Base-by-base conservation (phyloP, 495 filamentous ascomycete genomes). In the Talaromyces liani region DNA sequence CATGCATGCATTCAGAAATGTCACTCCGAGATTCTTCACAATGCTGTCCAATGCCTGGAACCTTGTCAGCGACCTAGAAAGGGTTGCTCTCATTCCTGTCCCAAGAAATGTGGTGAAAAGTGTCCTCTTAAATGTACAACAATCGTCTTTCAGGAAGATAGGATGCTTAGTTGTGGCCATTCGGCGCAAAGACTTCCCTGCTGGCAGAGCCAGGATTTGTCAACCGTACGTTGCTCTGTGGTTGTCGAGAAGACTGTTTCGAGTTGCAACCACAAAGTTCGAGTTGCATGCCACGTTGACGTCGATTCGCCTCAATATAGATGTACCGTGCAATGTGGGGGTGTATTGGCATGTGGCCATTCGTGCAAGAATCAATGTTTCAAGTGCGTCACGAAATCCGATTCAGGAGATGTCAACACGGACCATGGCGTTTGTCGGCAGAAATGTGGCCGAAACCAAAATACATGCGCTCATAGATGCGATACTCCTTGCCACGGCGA, bases 1-100 rank as follows among this genome's bases (percentile, higher is more conserved):
- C 90, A 94, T 75, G 68, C 80, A 0, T 96, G 91, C 68, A 68
- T 73, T 22, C 82, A 81, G 33, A 85, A 82, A 68, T 93, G 90
- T 65, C 91, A 96, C 74, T 86, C 89, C 0, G 71, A 84, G 4
- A 31, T 78, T 1, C 73, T 93, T 9, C 91, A 93, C 67, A 71
- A 84, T 12, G 83, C 81, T 4, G 81, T 88, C 20, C 70, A 71
- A 20, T 94, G 90, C 65, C 71, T 81, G 20, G 81, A 90, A 68
- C 73, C 73, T 2, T 93, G 90, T 45, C 80, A 72, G 5, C 74
- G 86, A n/a, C 70, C 76, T 0, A 82, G 77, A 45, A 73, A 71
- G 39, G 77, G 81, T 8, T 93, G 90, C 62, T 68, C 74, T 3
- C 89, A 93, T 67, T 33, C 75, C 12, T 92, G 90, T 64, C 84